Evolutionary conservation across 192 early-diverging fungal species (phyloP), one percentile per base, ranked within the genome.

Genomic region (Oehlia diaphana): DNA sequence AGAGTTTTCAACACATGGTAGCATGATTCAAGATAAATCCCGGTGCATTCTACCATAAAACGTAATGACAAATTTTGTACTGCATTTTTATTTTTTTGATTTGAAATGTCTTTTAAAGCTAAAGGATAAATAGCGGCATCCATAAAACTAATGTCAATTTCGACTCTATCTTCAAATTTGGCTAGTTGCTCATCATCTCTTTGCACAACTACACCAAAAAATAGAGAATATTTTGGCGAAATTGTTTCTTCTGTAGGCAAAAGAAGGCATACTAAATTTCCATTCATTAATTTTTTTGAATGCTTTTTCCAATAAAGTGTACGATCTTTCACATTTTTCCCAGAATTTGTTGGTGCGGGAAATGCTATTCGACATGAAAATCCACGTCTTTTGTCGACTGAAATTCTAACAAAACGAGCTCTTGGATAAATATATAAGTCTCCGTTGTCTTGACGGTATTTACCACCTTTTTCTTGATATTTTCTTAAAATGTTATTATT

Each of bases 281-380:
- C 88, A 49, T 78, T 74, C 81, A 85, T 86, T 23, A 90, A 69
- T 31, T 82, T 84, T 47, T 78, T 81, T 44, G 81, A 80, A 39
- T 39, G 37, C n/a, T 81, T 78, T 39, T 86, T 70, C 89, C 88
- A 89, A 76, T 84, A 90, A 12, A 88, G 65, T 1, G 9, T 66
- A 6, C 87, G 80, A 16, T 82, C 80, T 3, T 63, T 72, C 23
- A 65, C 37, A 28, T 39, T 64, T 61, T 7, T 12, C 7, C 58
- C 19, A 8, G 2, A 1, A 35, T 26, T 72, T 42, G 9, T 31
- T 3, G 75, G 71, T 42, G 78, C 82, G 37, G 71, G 37, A 47
- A 87, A 87, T 4, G 67, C 35, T 12, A 87, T 71, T 16, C 79
- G 49, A 33, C 81, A 72, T 9, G 76, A 77, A 12, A 84, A 82